Percentiles rank a stretch among this genome's conserved stretches.
Evolutionary conservation across 768 basidiomycete genomes (phyloP).

Genomic region (Sporobolomyces roseus): DNA sequence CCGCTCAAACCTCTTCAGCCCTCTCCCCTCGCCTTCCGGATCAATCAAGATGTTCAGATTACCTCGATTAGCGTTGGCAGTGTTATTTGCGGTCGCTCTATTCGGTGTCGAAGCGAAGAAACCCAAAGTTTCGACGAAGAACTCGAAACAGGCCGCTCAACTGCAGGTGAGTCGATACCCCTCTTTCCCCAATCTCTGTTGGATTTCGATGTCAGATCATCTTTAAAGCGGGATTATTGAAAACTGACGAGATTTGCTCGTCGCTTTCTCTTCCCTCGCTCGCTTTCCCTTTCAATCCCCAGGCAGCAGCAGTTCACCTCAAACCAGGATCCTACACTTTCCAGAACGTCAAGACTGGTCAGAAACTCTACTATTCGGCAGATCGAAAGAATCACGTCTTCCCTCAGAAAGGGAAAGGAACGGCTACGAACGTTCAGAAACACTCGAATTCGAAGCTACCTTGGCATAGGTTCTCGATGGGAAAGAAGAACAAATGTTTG

Average conservation of each 20-base stretch:
- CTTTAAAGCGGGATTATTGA: too few relatives aligned
- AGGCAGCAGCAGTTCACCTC: slow-evolving; percentile 35
- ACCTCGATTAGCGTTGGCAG: not conserved
- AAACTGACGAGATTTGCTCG: too few relatives aligned
- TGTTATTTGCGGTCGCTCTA: not conserved
- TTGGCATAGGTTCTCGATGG: slow-evolving; percentile 18
- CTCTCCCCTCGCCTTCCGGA: not conserved
- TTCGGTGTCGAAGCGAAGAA: slow-evolving; percentile 16
- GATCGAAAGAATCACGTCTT: slow-evolving; percentile 34
- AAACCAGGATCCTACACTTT: slow-evolving; percentile 28
- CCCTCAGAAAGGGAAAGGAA: slow-evolving; percentile 16
- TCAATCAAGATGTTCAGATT: not conserved
- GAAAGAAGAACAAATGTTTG: slow-evolving; percentile 36
- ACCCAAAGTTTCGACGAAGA: slow-evolving; percentile 24
- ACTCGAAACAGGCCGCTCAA: slow-evolving; percentile 19
- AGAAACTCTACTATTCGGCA: slow-evolving; percentile 17
- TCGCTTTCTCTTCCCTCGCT: not conserved
- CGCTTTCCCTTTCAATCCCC: not conserved
- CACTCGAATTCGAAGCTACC: slow-evolving; percentile 10
- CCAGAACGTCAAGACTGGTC: slow-evolving; percentile 30
- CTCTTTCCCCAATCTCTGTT: too few relatives aligned
- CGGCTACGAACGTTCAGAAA: not conserved
- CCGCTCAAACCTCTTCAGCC: not conserved
- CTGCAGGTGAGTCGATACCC: slow-evolving; percentile 2
- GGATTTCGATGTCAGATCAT: too few relatives aligned